A percentile compares a stretch with the other conserved stretches of the same genome.
phyloP scores from a whole-genome alignment of 768 basidiomycete genomes.

The Tubosaeta brunneosetosa region DNA sequence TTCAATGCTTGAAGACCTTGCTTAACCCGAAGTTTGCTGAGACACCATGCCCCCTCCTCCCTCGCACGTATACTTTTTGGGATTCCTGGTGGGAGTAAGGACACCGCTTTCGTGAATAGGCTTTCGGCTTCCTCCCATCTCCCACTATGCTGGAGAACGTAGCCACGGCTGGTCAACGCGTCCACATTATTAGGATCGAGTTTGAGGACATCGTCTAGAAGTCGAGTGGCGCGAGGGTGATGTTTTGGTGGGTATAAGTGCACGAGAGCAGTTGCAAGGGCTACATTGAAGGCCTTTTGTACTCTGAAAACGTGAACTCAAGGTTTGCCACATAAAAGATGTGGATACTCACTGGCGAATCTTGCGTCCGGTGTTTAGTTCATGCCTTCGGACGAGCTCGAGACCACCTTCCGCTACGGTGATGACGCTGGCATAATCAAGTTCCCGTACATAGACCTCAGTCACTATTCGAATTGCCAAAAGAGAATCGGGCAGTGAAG shows the following conservation, averaged over 20 bases:
- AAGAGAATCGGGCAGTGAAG: conserved; percentile 49
- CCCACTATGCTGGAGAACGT: conserved; percentile 57
- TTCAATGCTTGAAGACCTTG: conserved; percentile 46
- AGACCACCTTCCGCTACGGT: conserved; percentile 70
- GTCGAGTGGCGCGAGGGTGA: conserved; percentile 68
- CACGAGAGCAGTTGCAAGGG: conserved; percentile 71
- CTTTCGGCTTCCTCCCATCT: conserved; percentile 66
- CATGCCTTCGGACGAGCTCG: conserved; percentile 46
- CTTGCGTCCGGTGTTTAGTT: conserved; percentile 53
- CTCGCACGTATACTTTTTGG: conserved; percentile 54
- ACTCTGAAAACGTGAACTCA: conserved; percentile 39
- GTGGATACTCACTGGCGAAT: conserved; percentile 41
- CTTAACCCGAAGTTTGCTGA: conserved; percentile 46
- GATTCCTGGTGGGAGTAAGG: conserved; percentile 42
- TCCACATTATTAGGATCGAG: conserved; percentile 57
- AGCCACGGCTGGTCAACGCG: conserved; percentile 72
- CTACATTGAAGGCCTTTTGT: conserved; percentile 62
- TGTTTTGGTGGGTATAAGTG: conserved; percentile 89
- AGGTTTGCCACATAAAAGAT: background rate
- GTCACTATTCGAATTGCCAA: conserved; percentile 63
- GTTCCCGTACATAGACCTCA: conserved; percentile 60
- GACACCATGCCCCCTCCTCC: conserved; percentile 88
- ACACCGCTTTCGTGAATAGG: conserved; percentile 56
- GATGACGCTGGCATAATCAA: conserved; percentile 72
- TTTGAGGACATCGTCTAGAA: conserved; percentile 69